These are phyloP conservation scores for Pyrenopolyporus hunteri DNA, from an alignment of 495 filamentous ascomycete species.

Conservation along the genomic window DNA sequence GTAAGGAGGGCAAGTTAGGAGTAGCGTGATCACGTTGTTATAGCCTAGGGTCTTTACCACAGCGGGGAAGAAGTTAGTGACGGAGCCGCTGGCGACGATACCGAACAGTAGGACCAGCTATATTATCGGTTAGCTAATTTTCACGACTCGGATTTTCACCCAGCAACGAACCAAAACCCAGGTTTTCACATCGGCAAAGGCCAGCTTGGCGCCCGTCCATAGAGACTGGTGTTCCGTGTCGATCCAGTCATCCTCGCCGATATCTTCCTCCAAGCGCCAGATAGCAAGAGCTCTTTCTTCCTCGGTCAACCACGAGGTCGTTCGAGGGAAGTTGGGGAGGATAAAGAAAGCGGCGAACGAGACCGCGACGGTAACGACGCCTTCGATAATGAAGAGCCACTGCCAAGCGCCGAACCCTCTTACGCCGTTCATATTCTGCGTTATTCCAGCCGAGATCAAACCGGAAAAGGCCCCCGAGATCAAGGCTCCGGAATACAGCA, in stretches of 20 bases:
- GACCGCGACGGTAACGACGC: slow-evolving; percentile 58
- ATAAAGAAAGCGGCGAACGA: slow-evolving; percentile 61
- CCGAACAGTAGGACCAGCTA: slow-evolving; percentile 71
- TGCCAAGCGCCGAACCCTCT: slow-evolving; percentile 56
- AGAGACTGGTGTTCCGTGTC: slow-evolving; percentile 67
- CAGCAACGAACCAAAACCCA: slow-evolving; percentile 65
- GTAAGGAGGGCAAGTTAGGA: slow-evolving; percentile 80
- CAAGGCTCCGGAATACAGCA: slow-evolving; percentile 66
- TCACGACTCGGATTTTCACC: background rate
- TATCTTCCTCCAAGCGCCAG: slow-evolving; percentile 77
- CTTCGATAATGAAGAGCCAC: slow-evolving; percentile 85
- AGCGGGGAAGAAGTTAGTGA: slow-evolving; percentile 91
- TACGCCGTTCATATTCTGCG: slow-evolving; percentile 54
- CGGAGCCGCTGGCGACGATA: slow-evolving; percentile 72
- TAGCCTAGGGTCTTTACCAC: slow-evolving; percentile 75
- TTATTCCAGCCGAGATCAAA: slow-evolving; percentile 64
- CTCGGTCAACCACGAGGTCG: slow-evolving; percentile 73
- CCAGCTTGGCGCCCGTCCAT: slow-evolving; percentile 71
- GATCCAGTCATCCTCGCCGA: slow-evolving; percentile 77
- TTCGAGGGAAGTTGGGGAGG: slow-evolving; percentile 81
- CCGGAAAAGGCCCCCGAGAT: slow-evolving; percentile 71
- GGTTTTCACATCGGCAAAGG: slow-evolving; percentile 72
- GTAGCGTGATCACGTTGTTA: slow-evolving; percentile 63
- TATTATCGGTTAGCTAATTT: slow-evolving; percentile 11
- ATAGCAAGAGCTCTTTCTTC: slow-evolving; percentile 71